Conservation (phyloP, 805 yeast genomes). For the baker's yeast (Saccharomyces cerevisiae) region DNA sequence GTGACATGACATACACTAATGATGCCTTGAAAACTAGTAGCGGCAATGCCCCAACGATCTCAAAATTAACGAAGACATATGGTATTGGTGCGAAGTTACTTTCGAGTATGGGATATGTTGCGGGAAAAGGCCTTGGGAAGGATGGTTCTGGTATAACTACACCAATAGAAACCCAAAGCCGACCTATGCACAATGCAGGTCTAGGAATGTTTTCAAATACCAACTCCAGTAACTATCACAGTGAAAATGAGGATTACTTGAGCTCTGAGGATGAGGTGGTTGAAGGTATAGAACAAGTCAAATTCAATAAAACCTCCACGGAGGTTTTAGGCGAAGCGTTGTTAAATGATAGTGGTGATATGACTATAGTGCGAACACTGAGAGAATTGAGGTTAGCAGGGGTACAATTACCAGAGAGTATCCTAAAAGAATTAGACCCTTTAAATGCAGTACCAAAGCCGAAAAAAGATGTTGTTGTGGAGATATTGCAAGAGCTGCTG, state of each 20-base stretch:
- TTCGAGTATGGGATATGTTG: constrained; percentile 77
- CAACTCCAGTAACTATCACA: constrained; percentile 16
- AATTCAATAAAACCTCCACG: constrained; percentile 7
- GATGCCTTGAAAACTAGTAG: background rate
- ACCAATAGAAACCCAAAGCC: constrained; percentile 66
- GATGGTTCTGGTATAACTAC: constrained; percentile 61
- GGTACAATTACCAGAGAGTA: background rate
- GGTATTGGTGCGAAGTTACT: constrained; percentile 82
- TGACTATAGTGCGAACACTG: background rate
- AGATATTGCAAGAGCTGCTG: background rate
- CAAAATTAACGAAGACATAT: constrained; percentile 34
- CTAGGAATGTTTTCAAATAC: constrained; percentile 53
- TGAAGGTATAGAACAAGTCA: constrained; percentile 2
- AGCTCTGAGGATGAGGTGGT: constrained; percentile 15
- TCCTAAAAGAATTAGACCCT: background rate
- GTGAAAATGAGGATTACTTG: constrained; percentile 5
- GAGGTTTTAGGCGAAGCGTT: background rate
- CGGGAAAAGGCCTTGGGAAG: constrained; percentile 80
- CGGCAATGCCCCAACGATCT: constrained; percentile 2
- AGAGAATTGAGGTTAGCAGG: background rate
- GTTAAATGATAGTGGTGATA: background rate
- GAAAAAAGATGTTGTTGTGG: constrained; percentile 1
- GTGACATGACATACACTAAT: background rate
- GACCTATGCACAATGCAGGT: constrained; percentile 60
- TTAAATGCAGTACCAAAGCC: background rate